A percentile compares a stretch with the other conserved stretches of the same genome.
Conservation (phyloP, 257 asterid species). For the Solanum chaucha region DNA sequence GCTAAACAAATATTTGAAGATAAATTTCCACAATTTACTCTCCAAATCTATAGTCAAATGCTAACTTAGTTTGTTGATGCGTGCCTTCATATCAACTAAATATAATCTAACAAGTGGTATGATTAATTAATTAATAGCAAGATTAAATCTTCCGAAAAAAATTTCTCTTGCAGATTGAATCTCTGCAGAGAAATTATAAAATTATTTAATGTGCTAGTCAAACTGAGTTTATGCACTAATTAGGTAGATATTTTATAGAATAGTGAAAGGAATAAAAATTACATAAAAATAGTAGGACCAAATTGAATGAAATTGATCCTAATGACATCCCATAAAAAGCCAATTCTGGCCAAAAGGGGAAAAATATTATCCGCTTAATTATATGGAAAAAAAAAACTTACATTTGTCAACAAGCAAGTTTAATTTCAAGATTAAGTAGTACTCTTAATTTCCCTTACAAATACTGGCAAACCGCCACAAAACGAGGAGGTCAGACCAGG, state of each 20-base stretch:
- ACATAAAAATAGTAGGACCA: not conserved
- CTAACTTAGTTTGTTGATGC: not conserved
- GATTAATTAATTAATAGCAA: not conserved
- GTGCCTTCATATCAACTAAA: not conserved
- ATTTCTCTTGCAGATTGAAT: not conserved
- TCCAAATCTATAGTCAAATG: too few species aligned
- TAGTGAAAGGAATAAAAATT: not conserved
- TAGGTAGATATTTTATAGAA: not conserved
- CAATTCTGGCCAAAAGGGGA: not conserved
- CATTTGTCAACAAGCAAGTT: not conserved
- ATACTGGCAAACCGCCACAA: constrained; percentile 36
- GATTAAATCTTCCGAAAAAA: not conserved
- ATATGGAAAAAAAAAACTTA: not conserved
- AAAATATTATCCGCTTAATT: not conserved
- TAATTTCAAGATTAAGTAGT: not conserved
- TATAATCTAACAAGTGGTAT: not conserved
- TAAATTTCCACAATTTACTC: not conserved
- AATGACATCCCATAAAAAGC: not conserved
- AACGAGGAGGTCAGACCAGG: constrained; percentile 73
- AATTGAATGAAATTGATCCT: not conserved
- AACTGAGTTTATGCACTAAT: not conserved
- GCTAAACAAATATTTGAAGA: too few species aligned
- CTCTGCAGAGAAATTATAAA: not conserved
- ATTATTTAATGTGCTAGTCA: not conserved
- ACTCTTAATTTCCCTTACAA: constrained; percentile 9